Evolutionary conservation across 805 yeast genomes (phyloP).

Genomic region (Pichia heedii): DNA sequence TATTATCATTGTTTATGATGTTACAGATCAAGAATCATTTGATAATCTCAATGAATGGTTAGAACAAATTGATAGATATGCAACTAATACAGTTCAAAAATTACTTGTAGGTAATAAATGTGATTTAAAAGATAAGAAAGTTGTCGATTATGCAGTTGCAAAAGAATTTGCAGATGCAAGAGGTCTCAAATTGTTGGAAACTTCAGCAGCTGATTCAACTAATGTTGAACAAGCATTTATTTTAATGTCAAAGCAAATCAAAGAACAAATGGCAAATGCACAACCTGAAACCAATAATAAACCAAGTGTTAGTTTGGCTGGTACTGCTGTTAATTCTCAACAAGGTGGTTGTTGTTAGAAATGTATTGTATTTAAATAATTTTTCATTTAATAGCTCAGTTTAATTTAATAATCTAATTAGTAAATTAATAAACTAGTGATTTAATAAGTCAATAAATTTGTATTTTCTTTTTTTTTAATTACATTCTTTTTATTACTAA

Average conservation of each 20-base stretch:
- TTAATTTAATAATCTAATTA: background rate
- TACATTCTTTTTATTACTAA: too few relatives aligned
- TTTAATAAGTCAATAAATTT: too few relatives aligned
- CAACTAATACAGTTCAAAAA: conserved; percentile 95
- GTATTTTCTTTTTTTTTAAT: too few relatives aligned
- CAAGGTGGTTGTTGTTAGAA: conserved; percentile 41
- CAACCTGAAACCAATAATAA: conserved; percentile 40
- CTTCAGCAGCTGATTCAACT: conserved; percentile 89
- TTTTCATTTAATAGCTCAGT: background rate
- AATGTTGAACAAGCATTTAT: conserved; percentile 97
- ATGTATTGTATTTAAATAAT: background rate
- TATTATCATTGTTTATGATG: conserved; percentile 94
- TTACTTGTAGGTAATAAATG: conserved; percentile 94
- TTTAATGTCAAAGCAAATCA: conserved; percentile 98
- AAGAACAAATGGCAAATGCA: conserved; percentile 81
- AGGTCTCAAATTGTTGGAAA: conserved; percentile 91
- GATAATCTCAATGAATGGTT: conserved; percentile 97
- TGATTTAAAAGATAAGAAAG: conserved; percentile 86
- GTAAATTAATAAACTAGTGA: too few relatives aligned
- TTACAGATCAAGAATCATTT: conserved; percentile 93
- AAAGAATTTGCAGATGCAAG: conserved; percentile 95
- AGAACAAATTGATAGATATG: conserved; percentile 97
- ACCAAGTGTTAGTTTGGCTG: conserved; percentile 63
- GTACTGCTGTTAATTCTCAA: conserved; percentile 45
- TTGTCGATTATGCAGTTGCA: conserved; percentile 91